These are phyloP conservation scores for Venturia nashicola DNA, from an alignment of 2,329 filamentous ascomycete genomes.

Conservation along the genomic window DNA sequence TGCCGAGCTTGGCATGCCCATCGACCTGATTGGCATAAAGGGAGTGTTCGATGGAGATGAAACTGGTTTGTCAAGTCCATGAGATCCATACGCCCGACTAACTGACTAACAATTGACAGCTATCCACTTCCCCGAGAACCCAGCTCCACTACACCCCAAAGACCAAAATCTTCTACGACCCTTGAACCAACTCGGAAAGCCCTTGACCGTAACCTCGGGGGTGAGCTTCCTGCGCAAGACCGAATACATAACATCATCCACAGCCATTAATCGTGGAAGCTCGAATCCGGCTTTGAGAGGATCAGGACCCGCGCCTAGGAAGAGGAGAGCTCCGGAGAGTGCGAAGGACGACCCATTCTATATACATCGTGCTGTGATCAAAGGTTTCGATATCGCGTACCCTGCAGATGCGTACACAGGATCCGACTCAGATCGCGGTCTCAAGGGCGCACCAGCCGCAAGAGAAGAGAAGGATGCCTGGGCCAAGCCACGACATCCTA, in stretches of 20 bases:
- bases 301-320: slow-evolving; percentile 26
- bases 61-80: slow-evolving; percentile 50
- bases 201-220: slow-evolving; percentile 59
- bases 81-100: slow-evolving; percentile 9
- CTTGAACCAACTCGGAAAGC: slow-evolving; percentile 74
- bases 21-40: slow-evolving; percentile 89
- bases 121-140: slow-evolving; percentile 65
- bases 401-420: slow-evolving; percentile 53
- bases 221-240: slow-evolving; percentile 93
- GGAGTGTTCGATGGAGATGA: slow-evolving; percentile 93
- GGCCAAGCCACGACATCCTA: slow-evolving; percentile 47
- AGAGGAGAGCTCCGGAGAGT: slow-evolving; percentile 20
- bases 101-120: slow-evolving; percentile 36
- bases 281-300: slow-evolving; percentile 20
- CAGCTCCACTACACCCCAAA: slow-evolving; percentile 63
- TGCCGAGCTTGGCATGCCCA: slow-evolving; percentile 93
- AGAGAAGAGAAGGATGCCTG: slow-evolving; percentile 46
- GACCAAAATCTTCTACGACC: slow-evolving; percentile 77
- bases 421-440: slow-evolving; percentile 43
- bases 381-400: slow-evolving; percentile 53
- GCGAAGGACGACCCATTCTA: slow-evolving; percentile 46
- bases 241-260: slow-evolving; percentile 67
- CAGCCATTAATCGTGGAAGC: slow-evolving; percentile 15
- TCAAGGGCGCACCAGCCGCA: slow-evolving; percentile 41
- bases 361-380: slow-evolving; percentile 47